Evolutionary conservation across 176 grass and related monocot genomes (phyloP), one percentile per base, ranked within the genome.

Genomic region (Hsuehochloa calcarea): DNA sequence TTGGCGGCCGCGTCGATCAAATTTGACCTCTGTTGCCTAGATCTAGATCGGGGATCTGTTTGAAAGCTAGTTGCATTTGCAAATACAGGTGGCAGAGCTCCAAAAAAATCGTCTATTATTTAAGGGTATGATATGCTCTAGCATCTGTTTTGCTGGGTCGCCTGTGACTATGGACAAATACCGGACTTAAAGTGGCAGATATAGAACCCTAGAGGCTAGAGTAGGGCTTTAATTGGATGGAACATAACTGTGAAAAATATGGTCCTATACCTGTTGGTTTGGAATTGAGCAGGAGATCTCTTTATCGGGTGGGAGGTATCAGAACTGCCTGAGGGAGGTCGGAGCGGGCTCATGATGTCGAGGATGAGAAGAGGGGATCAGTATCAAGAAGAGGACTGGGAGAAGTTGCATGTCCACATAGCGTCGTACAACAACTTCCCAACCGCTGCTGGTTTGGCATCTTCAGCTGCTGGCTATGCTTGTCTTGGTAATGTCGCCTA

Each of bases 351-450:
- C 56, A 68, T 75, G 91, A 93, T 50, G 87, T 95, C 0, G 87
- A 89, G 65, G 88, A 98, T 61, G 83, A 85, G 72, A 87, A 93
- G 35, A 91, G 78, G 93, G 81, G 52, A 75, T 95, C 45, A 83
- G 22, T 55, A 93, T 95, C 44, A 87, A 91, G 75, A 93, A 81
- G 91, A 92, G 80, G 95, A 98, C 37, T 98, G 95, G 95, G 82
- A 82, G 52, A 92, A 82, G 39, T 74, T 98, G 67, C 95, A 98
- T 68, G 75, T 98, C 17, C 95, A 95, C 38, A 93, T 98, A 59
- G 91, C 87, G 19, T 98, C 95, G 3, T 92, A 90, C 79, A 98
- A 98, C 71, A 98, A 98, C 78, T 98, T 98, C 67, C 95, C 91
- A 16, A 97, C 95, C 0, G 91, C 95, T 74, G 95, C 95, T 31